A percentile compares a stretch with the other conserved stretches of the same genome.
Evolutionary conservation across 2,329 filamentous ascomycete species (phyloP).

Genomic region (Furcasterigmium furcatum): DNA sequence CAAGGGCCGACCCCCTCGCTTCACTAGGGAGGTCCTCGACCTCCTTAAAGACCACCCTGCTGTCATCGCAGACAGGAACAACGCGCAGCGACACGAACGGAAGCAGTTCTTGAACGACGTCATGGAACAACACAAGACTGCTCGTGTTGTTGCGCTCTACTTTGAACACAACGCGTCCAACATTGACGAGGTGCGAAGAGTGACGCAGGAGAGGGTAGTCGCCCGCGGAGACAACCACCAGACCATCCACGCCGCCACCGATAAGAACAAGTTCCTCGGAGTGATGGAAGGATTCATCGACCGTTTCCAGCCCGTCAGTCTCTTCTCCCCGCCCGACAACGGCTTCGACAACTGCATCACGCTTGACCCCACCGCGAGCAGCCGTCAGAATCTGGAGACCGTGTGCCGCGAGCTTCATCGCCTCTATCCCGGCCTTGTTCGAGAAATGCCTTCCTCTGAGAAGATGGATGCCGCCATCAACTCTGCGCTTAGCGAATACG

Average conservation of each 20-base stretch:
- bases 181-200: constrained; percentile 67
- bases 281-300: constrained; percentile 95
- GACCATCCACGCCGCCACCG: constrained; percentile 85
- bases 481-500: constrained; percentile 72
- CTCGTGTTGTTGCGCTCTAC: constrained; percentile 79
- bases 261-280: constrained; percentile 68
- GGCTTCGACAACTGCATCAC: constrained; percentile 83
- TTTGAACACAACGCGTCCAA: constrained; percentile 81
- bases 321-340: constrained; percentile 67
- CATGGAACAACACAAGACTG: constrained; percentile 54
- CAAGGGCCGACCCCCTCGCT: constrained; percentile 72
- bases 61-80: constrained; percentile 92
- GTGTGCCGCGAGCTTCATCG: constrained; percentile 68
- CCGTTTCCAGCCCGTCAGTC: constrained; percentile 77
- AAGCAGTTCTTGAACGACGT: constrained; percentile 84
- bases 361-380: constrained; percentile 74
- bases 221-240: constrained; percentile 94
- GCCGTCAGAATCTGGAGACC: constrained; percentile 80
- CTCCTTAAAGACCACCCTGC: constrained; percentile 63
- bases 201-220: constrained; percentile 77
- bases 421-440: constrained; percentile 75
- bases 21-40: constrained; percentile 68
- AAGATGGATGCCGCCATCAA: constrained; percentile 80
- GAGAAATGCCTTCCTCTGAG: constrained; percentile 64
- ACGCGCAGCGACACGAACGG: constrained; percentile 83